Base-by-base conservation (phyloP, 177 flowering plant species). In the Tripterygium wilfordii region DNA sequence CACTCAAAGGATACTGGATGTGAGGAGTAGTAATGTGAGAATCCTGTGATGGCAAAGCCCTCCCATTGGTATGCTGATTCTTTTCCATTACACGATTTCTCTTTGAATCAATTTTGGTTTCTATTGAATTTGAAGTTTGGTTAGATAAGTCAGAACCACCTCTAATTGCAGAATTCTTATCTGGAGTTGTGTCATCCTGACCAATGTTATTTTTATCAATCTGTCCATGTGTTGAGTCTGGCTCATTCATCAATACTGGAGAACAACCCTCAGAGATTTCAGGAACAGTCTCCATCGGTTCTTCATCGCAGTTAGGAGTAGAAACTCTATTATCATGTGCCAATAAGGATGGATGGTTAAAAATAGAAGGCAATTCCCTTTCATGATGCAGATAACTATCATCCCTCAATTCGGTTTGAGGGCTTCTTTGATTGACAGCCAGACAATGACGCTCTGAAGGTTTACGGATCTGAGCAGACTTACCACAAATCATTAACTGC, bases 231-330 rank as follows among this genome's bases (percentile, higher is more conserved):
- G 54, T 48, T 58, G 51, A 38, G 12, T 53, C 62, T 14, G 62
- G 31, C 21, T 41, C 44, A 46, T 18, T 21, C 7, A 48, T 28
- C 36, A 60, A 38, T n/a, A n/a, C 73, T 20, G 70, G 64, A 65
- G 67, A 63, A 33, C 39, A 61, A 42, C 58, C 35, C 25, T 50
- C 58, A 39, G 65, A 49, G 29, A 20, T n/a, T n/a, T 64, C 68
- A 31, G 56, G 31, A 29, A 45, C 41, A 50, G 49, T 43, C 8
- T 55, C 64, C 50, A 59, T 51, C n/a, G n/a, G n/a, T n/a, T n/a
- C n/a, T n/a, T n/a, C n/a, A 56, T 24, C 48, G 18, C 58, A 53
- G 20, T 58, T 54, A 23, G 48, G 18, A 27, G 55, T 21, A 14
- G 56, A 53, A 23, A 36, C 54, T 35, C 39, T 57, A 36, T 42